These are phyloP conservation scores for Blastocladiella britannica DNA, from an alignment of 192 early-diverging fungal genomes.

Conservation along the genomic window DNA sequence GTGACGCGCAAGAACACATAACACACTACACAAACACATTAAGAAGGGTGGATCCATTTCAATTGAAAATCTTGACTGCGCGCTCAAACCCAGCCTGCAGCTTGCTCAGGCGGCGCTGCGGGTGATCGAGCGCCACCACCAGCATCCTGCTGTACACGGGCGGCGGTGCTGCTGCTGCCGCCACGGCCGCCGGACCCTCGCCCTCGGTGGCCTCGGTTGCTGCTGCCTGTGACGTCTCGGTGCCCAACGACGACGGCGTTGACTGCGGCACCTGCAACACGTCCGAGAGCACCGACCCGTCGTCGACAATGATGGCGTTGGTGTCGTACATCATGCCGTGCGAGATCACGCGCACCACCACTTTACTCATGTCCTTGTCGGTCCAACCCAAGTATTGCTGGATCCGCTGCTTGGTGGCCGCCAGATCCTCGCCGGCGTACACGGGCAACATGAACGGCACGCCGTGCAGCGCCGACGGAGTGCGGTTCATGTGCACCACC, in stretches of 20 bases:
- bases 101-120: neutral
- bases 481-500: slow-evolving; percentile 60
- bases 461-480: slow-evolving; percentile 43
- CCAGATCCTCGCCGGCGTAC: slow-evolving; percentile 37
- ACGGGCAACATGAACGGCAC: slow-evolving; percentile 66
- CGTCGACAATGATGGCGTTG: neutral
- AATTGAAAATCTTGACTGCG: neutral
- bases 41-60: neutral
- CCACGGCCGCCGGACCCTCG: neutral
- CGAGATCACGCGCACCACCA: slow-evolving; percentile 20
- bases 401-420: slow-evolving; percentile 51
- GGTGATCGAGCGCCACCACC: neutral
- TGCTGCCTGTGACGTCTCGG: neutral
- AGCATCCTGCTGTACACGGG: neutral
- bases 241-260: neutral
- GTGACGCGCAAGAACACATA: neutral
- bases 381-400: slow-evolving; percentile 45
- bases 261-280: neutral
- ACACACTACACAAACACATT: neutral
- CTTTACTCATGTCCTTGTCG: slow-evolving; percentile 61
- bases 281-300: neutral
- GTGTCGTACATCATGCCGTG: neutral
- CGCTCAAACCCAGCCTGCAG: neutral
- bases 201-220: neutral
- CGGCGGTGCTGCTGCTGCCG: neutral